A percentile compares a stretch with the other conserved stretches of the same genome.
phyloP scores from a whole-genome alignment of 208 protist genomes.

The Trypanosoma avium region DNA sequence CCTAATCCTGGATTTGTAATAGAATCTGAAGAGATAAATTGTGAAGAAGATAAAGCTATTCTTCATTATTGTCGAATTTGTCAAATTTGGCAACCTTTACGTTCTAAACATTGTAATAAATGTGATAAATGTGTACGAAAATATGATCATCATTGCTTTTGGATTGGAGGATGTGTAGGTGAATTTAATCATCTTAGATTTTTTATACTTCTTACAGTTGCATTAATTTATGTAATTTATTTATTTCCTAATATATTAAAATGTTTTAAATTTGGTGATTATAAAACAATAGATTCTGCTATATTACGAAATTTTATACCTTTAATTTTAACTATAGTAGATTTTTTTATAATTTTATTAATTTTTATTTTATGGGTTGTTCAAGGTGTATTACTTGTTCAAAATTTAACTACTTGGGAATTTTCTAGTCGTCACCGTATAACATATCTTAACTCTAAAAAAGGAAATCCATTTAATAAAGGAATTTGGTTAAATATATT shows the following conservation, averaged over 20 bases:
- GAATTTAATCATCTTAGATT: constrained; percentile 67
- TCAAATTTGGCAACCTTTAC: constrained; percentile 49
- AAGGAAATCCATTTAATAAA: constrained; percentile 26
- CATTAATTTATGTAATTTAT: constrained; percentile 10
- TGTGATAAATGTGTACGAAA: constrained; percentile 77
- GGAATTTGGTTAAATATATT: constrained; percentile 23
- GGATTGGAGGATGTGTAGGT: constrained; percentile 87
- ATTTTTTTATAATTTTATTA: constrained; percentile 9
- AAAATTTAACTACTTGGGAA: constrained; percentile 34
- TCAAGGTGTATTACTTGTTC: constrained; percentile 15
- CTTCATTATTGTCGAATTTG: constrained; percentile 24
- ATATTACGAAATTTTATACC: constrained; percentile 21
- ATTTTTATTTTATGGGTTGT: constrained; percentile 9
- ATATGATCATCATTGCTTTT: constrained; percentile 91
- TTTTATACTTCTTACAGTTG: constrained; percentile 18
- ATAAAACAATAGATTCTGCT: not conserved
- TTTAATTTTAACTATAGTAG: constrained; percentile 5
- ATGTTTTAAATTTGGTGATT: constrained; percentile 17
- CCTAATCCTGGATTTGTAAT: constrained; percentile 27
- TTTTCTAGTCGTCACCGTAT: constrained; percentile 23
- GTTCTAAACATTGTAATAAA: constrained; percentile 76
- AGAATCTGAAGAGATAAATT: constrained; percentile 1
- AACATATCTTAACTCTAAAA: constrained; percentile 23
- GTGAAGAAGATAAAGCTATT: constrained; percentile 9
- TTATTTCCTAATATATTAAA: constrained; percentile 6